Evolutionary conservation across 2,329 filamentous ascomycete species (phyloP), one percentile per base, ranked within the genome.

Genomic region (Chaetomiaceae sp.): DNA sequence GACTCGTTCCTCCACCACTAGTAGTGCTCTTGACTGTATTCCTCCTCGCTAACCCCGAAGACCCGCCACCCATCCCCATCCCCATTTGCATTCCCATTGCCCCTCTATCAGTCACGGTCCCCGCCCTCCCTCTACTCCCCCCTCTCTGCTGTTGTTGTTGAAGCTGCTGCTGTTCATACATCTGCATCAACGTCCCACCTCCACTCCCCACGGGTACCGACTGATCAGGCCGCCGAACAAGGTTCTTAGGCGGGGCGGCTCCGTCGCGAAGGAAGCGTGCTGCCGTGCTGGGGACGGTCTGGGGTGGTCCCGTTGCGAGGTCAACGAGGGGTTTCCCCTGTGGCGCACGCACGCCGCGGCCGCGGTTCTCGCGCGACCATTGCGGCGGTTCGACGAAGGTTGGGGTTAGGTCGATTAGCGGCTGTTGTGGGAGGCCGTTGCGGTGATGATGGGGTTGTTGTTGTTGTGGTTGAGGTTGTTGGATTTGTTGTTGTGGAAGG

Each of bases 391-490:
- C 62, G 31, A 57, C 50, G 37, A 63, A 63, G 9, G 48, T 55
- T 1, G 61, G 59, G 1, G 55, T 60, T 4, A 64, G 57, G 51
- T 63, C 59, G n/a, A 64, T 48, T 19, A 64, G 58, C 3, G 62
- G 62, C n/a, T 59, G 52, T 11, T 51, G 34, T 3, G 45, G 45
- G 22, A 3, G 27, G 27, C 3, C 3, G 4, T 31, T 31, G 27
- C 27, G 27, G 27, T 12, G 27, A 12, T 31, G 8, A 9, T 3
- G n/a, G n/a, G n/a, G n/a, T n/a, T n/a, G 60, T 2, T 79, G 80
- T n/a, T 67, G 68, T n/a, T 17, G 72, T 72, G 46, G 76, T 72
- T 37, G 69, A 68, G 4, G 77, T 64, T 56, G 37, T 17, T 55
- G 54, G 33, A 47, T 22, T 27, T 46, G 40, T 19, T 40, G 47